phyloP scores from a whole-genome alignment of 495 filamentous ascomycete genomes.

The Jackrogersella minutella region DNA sequence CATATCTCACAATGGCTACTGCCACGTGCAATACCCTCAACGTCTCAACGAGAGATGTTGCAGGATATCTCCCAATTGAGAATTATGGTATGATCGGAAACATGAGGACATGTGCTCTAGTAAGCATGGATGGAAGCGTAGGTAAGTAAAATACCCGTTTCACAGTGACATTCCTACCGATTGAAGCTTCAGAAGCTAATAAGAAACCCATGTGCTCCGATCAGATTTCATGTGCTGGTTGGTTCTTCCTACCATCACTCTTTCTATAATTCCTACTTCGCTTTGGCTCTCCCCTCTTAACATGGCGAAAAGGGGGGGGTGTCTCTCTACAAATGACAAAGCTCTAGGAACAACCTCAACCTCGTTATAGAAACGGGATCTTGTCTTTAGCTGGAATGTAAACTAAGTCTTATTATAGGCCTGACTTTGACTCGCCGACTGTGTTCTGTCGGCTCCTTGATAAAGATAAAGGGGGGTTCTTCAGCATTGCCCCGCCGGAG shows the following conservation, averaged over 20 bases:
- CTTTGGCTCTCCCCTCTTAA: too few relatives aligned
- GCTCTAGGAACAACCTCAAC: background rate
- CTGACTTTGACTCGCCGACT: constrained; percentile 71
- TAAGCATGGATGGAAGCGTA: constrained; percentile 73
- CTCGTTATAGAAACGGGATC: background rate
- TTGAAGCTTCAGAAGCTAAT: constrained; percentile 11
- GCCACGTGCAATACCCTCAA: constrained; percentile 39
- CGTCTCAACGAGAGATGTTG: constrained; percentile 41
- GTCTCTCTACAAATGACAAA: too few relatives aligned
- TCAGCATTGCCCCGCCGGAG: constrained; percentile 64
- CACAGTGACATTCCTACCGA: background rate
- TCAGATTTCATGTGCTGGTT: constrained; percentile 78
- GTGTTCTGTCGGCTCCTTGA: constrained; percentile 74
- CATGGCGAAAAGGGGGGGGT: too few relatives aligned
- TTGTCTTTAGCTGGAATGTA: background rate
- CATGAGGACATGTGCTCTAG: constrained; percentile 77
- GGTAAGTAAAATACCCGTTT: constrained; percentile 24
- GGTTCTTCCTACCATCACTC: constrained; percentile 32
- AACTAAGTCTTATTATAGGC: constrained; percentile 52
- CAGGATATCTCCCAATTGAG: constrained; percentile 70
- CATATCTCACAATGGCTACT: constrained; percentile 24
- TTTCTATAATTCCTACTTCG: background rate
- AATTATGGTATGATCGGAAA: constrained; percentile 80
- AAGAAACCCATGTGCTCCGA: background rate
- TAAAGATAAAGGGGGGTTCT: constrained; percentile 74